These are phyloP conservation scores for Eutrema japonicum DNA, from an alignment of 345 rosid species.

Conservation along the genomic window DNA sequence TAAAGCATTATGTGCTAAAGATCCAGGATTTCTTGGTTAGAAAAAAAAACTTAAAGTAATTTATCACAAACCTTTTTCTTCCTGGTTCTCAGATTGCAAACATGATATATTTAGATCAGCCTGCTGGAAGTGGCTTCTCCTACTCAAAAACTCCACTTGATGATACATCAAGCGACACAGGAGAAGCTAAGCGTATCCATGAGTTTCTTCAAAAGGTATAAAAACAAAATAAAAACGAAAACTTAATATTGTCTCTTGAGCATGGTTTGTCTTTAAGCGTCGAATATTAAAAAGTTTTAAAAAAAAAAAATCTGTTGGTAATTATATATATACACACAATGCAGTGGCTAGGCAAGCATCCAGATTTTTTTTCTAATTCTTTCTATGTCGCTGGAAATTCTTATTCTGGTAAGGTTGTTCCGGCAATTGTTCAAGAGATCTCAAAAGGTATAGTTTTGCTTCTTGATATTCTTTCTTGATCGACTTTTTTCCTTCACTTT, in stretches of 20 bases:
- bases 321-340: not conserved
- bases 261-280: not conserved
- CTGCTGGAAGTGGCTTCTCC: constrained; percentile 4
- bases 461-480: not conserved
- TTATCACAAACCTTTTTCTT: not conserved
- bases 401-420: constrained; percentile 1
- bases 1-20: too few species aligned
- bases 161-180: constrained; percentile 11
- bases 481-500: not conserved
- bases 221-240: not conserved
- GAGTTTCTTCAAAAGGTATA: constrained; percentile 3
- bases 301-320: not conserved
- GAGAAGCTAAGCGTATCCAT: not conserved
- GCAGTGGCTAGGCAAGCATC: constrained; percentile 18
- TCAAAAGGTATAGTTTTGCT: not conserved
- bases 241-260: not conserved
- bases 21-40: not conserved
- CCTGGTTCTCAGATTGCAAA: not conserved
- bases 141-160: constrained; percentile 1
- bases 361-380: not conserved
- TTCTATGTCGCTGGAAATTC: not conserved
- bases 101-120: not conserved
- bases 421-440: constrained; percentile 9
- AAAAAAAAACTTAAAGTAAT: too few species aligned
- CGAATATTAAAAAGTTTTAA: not conserved